These are phyloP conservation scores for Stentor coeruleus DNA, from an alignment of 73 alveolate genomes.

Conservation along the genomic window DNA sequence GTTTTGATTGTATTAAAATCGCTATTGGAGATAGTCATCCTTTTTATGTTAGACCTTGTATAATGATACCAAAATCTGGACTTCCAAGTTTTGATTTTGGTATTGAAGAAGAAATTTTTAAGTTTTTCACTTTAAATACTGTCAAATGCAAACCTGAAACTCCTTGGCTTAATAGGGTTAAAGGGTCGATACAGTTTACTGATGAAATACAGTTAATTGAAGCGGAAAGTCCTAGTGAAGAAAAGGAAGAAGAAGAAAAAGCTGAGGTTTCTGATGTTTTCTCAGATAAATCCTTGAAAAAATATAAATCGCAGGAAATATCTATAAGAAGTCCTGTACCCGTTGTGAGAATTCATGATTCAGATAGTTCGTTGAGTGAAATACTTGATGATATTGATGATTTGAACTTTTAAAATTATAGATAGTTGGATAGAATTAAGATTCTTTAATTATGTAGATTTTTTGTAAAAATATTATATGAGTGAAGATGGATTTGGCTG, in stretches of 20 bases:
- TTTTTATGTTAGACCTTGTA: conserved; percentile 29
- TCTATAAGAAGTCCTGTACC: background rate
- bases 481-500: too few species aligned
- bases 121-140: conserved; percentile 30
- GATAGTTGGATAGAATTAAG: too few species aligned
- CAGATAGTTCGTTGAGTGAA: background rate
- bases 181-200: conserved; percentile 38
- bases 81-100: conserved; percentile 39
- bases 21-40: background rate
- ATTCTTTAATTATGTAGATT: too few species aligned
- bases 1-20: background rate
- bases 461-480: too few species aligned
- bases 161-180: conserved; percentile 55
- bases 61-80: conserved; percentile 36
- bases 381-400: background rate
- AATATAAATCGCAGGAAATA: background rate
- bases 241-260: background rate
- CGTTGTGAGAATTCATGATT: background rate
- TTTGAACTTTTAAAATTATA: background rate
- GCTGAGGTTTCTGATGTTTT: background rate
- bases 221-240: background rate
- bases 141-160: conserved; percentile 58
- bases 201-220: conserved; percentile 43
- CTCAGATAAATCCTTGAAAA: background rate
- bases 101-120: conserved; percentile 30